phyloP scores from a whole-genome alignment of 768 basidiomycete genomes.

The Russula sp. region DNA sequence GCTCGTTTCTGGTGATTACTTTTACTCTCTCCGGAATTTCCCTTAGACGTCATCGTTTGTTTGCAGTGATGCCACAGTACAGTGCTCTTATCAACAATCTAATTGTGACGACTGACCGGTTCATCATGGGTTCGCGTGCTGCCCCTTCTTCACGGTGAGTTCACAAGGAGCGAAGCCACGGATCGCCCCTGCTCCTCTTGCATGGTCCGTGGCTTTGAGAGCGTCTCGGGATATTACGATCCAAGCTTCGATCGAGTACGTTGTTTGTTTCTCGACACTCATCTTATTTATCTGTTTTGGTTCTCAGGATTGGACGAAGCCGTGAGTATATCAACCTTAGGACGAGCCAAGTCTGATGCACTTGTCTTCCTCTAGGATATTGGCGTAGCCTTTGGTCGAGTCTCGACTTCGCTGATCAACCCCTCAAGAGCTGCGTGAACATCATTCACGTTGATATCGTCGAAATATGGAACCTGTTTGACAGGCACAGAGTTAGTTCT shows the following conservation, averaged over 20 bases:
- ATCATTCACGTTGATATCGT: constrained; percentile 7
- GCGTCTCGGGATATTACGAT: background rate
- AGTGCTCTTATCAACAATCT: background rate
- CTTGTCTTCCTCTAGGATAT: background rate
- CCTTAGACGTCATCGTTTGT: background rate
- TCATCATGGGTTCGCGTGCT: background rate
- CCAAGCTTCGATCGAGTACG: constrained; percentile 12
- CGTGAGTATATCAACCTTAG: background rate
- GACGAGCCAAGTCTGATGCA: background rate
- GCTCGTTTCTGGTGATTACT: background rate
- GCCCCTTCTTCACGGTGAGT: background rate
- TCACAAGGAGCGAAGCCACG: background rate
- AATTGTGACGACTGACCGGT: background rate
- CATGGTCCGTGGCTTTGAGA: constrained; percentile 13
- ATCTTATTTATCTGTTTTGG: background rate
- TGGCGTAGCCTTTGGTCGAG: constrained; percentile 10
- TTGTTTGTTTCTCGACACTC: background rate
- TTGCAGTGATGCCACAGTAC: constrained; percentile 1
- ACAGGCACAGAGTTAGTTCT: background rate
- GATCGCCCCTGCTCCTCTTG: background rate
- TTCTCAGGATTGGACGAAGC: background rate
- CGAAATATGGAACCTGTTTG: constrained; percentile 11
- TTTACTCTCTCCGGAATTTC: background rate
- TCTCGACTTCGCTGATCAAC: constrained; percentile 41
- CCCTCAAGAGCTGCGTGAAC: constrained; percentile 62